Conservation (phyloP, 2,329 filamentous ascomycete species). For the Fusarium gaditjirri region DNA sequence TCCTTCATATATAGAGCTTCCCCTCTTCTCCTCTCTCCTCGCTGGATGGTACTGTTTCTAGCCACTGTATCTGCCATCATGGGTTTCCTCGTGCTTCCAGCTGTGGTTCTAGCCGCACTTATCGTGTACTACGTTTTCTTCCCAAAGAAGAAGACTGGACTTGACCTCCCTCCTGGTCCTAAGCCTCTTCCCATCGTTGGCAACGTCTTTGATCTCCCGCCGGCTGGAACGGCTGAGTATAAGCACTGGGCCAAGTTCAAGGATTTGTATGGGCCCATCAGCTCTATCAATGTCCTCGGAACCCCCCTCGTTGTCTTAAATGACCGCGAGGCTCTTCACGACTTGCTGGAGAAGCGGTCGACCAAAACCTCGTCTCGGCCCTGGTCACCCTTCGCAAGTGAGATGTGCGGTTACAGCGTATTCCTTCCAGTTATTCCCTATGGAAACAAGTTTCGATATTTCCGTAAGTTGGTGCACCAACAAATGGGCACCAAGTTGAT, state of each 20-base stretch:
- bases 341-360: slow-evolving; percentile 51
- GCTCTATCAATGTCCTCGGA: slow-evolving; percentile 54
- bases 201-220: slow-evolving; percentile 61
- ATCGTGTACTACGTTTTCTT: slow-evolving; percentile 23
- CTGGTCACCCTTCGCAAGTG: slow-evolving; percentile 26
- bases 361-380: slow-evolving; percentile 49
- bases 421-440: slow-evolving; percentile 33
- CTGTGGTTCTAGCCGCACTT: slow-evolving; percentile 13
- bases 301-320: slow-evolving; percentile 55
- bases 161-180: slow-evolving; percentile 58
- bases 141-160: slow-evolving; percentile 1
- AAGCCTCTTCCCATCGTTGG: slow-evolving; percentile 59
- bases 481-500: slow-evolving; percentile 42
- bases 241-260: slow-evolving; percentile 56
- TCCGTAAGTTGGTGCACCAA: slow-evolving; percentile 47
- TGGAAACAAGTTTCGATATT: slow-evolving; percentile 27
- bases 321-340: slow-evolving; percentile 48
- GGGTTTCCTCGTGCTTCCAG: slow-evolving; percentile 19
- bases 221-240: slow-evolving; percentile 48
- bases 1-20: slow-evolving; percentile 10
- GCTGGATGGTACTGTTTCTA: neutral
- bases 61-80: neutral
- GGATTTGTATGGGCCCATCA: slow-evolving; percentile 51
- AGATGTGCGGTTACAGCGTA: slow-evolving; percentile 40
- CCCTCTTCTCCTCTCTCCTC: neutral